These are phyloP conservation scores for Coffea humblotiana DNA, from an alignment of 305 asterid genomes.

Conservation along the genomic window DNA sequence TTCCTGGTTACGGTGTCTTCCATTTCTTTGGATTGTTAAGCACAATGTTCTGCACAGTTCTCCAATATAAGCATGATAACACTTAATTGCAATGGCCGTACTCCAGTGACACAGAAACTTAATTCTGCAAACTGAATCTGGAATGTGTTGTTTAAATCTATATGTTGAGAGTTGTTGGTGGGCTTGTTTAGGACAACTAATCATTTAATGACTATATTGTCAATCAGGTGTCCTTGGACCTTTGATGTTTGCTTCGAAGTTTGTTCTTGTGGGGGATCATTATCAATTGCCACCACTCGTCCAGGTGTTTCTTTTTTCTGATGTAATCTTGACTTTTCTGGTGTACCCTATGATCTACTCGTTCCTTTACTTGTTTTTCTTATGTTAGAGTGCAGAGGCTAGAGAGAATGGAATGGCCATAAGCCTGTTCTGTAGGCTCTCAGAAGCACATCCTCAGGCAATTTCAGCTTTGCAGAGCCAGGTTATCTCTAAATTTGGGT, in stretches of 20 bases:
- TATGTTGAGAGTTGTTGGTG: too few relatives aligned
- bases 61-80: neutral
- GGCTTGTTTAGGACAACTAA: too few relatives aligned
- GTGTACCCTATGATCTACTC: conserved; percentile 25
- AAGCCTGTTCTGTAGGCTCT: conserved; percentile 92
- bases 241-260: conserved; percentile 76
- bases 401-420: conserved; percentile 87
- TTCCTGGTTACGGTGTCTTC: neutral
- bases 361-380: conserved; percentile 24
- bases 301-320: conserved; percentile 56
- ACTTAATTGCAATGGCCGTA: too few relatives aligned
- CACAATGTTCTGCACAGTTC: neutral
- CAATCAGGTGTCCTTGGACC: conserved; percentile 88
- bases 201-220: conserved; percentile 15
- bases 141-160: too few relatives aligned
- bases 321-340: conserved; percentile 4
- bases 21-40: neutral
- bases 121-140: too few relatives aligned
- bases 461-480: conserved; percentile 87
- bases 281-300: conserved; percentile 98
- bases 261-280: conserved; percentile 99
- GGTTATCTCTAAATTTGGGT: conserved; percentile 43
- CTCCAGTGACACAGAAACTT: neutral
- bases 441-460: conserved; percentile 98
- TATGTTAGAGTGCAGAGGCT: conserved; percentile 85